These are phyloP conservation scores for Candida sanyaensis DNA, from an alignment of 1,139 yeast genomes.

Conservation along the genomic window DNA sequence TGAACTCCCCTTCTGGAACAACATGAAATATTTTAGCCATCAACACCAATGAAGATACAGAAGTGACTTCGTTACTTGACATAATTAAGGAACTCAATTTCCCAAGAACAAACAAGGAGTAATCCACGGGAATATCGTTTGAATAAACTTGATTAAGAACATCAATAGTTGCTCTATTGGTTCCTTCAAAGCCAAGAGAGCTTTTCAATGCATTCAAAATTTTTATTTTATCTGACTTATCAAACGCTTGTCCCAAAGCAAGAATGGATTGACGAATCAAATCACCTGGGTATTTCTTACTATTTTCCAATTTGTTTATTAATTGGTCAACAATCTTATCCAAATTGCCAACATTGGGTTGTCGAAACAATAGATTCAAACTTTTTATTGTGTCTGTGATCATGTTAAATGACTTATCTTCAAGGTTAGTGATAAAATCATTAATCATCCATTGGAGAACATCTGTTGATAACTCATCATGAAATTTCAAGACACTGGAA, in stretches of 20 bases:
- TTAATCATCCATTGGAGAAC: constrained; percentile 35
- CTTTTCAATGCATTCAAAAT: constrained; percentile 21
- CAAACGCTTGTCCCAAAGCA: constrained; percentile 30
- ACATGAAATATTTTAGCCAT: constrained; percentile 17
- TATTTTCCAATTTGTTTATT: constrained; percentile 36
- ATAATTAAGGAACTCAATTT: constrained; percentile 22
- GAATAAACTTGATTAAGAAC: constrained; percentile 27
- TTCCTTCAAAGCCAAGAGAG: constrained; percentile 37
- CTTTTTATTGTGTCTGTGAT: constrained; percentile 53
- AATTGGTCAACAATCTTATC: constrained; percentile 19
- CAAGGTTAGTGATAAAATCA: constrained; percentile 46
- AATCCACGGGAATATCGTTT: constrained; percentile 19
- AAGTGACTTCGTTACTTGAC: constrained; percentile 29
- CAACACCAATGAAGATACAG: constrained; percentile 25
- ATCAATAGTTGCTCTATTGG: constrained; percentile 33
- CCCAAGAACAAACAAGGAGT: constrained; percentile 18
- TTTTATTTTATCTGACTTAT: constrained; percentile 11
- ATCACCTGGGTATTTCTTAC: constrained; percentile 50
- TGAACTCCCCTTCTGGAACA: constrained; percentile 3
- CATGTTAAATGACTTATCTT: constrained; percentile 40
- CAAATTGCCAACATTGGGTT: constrained; percentile 26
- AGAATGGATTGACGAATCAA: constrained; percentile 49
- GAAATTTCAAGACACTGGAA: constrained; percentile 21
- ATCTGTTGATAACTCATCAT: constrained; percentile 6
- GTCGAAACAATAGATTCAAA: constrained; percentile 17